Conservation (phyloP, 2,329 filamentous ascomycete species). For the Fusarium napiforme region DNA sequence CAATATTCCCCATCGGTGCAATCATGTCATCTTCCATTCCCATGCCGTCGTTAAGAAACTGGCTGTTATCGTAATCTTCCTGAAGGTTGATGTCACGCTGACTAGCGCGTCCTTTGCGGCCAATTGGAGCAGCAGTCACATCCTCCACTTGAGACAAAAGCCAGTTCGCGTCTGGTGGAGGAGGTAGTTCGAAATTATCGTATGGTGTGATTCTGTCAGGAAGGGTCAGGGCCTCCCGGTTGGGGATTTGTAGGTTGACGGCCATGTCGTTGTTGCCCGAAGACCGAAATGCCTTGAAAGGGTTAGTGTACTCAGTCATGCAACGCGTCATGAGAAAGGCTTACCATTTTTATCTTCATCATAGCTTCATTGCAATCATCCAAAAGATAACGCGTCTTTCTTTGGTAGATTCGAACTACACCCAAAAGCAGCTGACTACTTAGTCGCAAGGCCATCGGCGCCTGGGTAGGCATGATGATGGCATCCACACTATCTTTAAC, state of each 20-base stretch:
- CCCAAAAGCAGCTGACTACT: constrained; percentile 94
- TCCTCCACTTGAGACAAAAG: constrained; percentile 81
- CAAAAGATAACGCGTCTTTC: constrained; percentile 94
- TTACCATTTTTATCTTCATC: constrained; percentile 98
- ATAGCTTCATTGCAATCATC: constrained; percentile 98
- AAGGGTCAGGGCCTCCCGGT: constrained; percentile 86
- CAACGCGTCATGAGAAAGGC: constrained; percentile 32
- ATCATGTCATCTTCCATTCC: constrained; percentile 68
- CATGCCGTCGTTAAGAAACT: constrained; percentile 78
- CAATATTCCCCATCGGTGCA: constrained; percentile 72
- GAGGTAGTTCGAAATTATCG: constrained; percentile 79
- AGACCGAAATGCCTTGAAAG: constrained; percentile 87
- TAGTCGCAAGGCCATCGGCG: constrained; percentile 91
- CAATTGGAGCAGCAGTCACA: constrained; percentile 62
- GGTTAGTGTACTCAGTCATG: constrained; percentile 46
- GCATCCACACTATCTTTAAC: constrained; percentile 94
- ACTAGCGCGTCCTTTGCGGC: constrained; percentile 67
- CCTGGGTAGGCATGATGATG: constrained; percentile 92
- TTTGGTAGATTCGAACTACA: constrained; percentile 96
- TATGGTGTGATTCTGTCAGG: constrained; percentile 94
- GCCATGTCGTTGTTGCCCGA: constrained; percentile 95
- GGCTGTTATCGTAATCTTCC: constrained; percentile 78
- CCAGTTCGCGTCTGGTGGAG: constrained; percentile 88
- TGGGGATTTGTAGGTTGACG: constrained; percentile 81
- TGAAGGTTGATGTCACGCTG: constrained; percentile 75